phyloP scores from a whole-genome alignment of 805 yeast species.

The Barnettozyma botsteinii region DNA sequence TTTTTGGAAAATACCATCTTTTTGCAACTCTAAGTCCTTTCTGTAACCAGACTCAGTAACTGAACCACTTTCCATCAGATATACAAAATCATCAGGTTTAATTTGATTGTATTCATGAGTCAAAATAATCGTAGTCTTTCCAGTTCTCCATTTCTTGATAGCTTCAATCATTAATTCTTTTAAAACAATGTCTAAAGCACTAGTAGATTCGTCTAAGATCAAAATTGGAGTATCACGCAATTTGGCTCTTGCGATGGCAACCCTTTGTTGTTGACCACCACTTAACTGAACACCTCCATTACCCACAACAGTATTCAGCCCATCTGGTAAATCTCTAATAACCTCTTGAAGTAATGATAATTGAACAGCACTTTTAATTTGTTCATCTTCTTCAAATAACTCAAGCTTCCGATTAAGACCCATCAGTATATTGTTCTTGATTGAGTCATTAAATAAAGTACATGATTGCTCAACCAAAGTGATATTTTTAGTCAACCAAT shows the following conservation, averaged over 20 bases:
- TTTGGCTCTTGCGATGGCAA: slow-evolving; percentile 80
- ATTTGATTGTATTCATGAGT: slow-evolving; percentile 74
- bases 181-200: slow-evolving; percentile 64
- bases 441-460: slow-evolving; percentile 55
- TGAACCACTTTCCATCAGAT: slow-evolving; percentile 53
- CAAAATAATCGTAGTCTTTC: slow-evolving; percentile 70
- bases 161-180: slow-evolving; percentile 41
- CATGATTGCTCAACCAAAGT: slow-evolving; percentile 73
- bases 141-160: slow-evolving; percentile 54
- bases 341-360: slow-evolving; percentile 49
- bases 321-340: slow-evolving; percentile 43
- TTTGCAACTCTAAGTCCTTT: slow-evolving; percentile 24
- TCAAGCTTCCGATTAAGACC: slow-evolving; percentile 28
- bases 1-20: slow-evolving; percentile 15
- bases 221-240: slow-evolving; percentile 68
- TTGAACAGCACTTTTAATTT: slow-evolving; percentile 40
- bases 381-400: slow-evolving; percentile 11
- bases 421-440: slow-evolving; percentile 57
- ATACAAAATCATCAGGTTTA: slow-evolving; percentile 48
- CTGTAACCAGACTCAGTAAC: slow-evolving; percentile 42
- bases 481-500: slow-evolving; percentile 56
- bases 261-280: slow-evolving; percentile 88
- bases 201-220: slow-evolving; percentile 79
- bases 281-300: slow-evolving; percentile 48
- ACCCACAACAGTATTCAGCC: slow-evolving; percentile 49